Evolutionary conservation across 2,329 filamentous ascomycete genomes (phyloP).

Genomic region (Phoma herbarum): DNA sequence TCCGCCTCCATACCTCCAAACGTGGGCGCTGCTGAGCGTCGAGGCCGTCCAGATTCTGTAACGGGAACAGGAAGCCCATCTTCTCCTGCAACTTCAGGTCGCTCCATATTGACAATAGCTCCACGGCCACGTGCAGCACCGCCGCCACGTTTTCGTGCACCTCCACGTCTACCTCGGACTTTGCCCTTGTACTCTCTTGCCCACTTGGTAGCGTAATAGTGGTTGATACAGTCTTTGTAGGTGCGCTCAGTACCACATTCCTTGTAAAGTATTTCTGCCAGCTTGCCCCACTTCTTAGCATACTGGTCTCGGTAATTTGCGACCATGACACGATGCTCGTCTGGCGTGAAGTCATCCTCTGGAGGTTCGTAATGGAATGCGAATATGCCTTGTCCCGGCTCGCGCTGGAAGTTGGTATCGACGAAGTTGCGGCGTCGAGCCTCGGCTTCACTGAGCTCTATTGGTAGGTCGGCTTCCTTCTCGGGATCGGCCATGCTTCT

Average conservation of each 20-base stretch:
- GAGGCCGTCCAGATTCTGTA: slow-evolving; percentile 60
- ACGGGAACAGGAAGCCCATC: slow-evolving; percentile 52
- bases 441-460: slow-evolving; percentile 71
- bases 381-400: slow-evolving; percentile 72
- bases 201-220: slow-evolving; percentile 84
- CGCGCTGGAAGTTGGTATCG: slow-evolving; percentile 71
- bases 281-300: slow-evolving; percentile 83
- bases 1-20: slow-evolving; percentile 73
- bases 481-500: slow-evolving; percentile 77
- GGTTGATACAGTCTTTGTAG: slow-evolving; percentile 83
- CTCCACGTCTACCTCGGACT: slow-evolving; percentile 54
- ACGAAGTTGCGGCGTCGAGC: slow-evolving; percentile 67
- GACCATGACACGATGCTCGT: slow-evolving; percentile 76
- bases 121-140: slow-evolving; percentile 61
- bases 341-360: slow-evolving; percentile 76
- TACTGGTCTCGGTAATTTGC: slow-evolving; percentile 74
- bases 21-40: slow-evolving; percentile 70
- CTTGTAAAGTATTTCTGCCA: slow-evolving; percentile 69
- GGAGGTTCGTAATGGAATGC: slow-evolving; percentile 77
- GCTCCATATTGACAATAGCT: slow-evolving; percentile 62
- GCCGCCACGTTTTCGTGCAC: slow-evolving; percentile 41
- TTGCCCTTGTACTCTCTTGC: slow-evolving; percentile 79
- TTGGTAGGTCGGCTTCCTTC: slow-evolving; percentile 78
- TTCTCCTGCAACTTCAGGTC: slow-evolving; percentile 51
- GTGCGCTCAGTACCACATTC: slow-evolving; percentile 65